Conservation (phyloP, 495 filamentous ascomycete species). For the Daldinia bambusicola region DNA sequence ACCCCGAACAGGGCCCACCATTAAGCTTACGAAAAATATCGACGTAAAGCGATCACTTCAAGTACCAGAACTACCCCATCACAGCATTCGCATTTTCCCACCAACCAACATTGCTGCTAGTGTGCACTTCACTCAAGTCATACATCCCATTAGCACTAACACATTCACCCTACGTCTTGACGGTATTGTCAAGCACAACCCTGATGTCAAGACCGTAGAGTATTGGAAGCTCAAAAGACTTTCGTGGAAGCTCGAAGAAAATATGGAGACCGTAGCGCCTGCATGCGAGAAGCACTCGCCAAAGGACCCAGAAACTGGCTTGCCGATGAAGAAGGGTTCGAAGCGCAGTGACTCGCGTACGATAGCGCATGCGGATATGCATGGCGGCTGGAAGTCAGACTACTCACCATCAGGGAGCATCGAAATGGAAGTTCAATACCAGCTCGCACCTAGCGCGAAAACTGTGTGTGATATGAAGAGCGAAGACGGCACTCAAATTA, state of each 20-base stretch:
- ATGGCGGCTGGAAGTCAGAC: constrained; percentile 96
- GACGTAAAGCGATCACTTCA: constrained; percentile 78
- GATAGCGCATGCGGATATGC: constrained; percentile 79
- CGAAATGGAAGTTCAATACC: constrained; percentile 83
- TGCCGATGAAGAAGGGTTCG: constrained; percentile 72
- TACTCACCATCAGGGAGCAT: constrained; percentile 76
- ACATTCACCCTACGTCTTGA: constrained; percentile 80
- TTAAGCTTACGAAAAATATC: constrained; percentile 71
- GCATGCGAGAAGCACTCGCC: constrained; percentile 82
- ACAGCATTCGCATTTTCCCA: constrained; percentile 92
- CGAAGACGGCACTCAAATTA: constrained; percentile 78
- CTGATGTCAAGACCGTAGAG: constrained; percentile 60
- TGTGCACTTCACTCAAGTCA: constrained; percentile 79
- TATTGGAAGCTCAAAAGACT: constrained; percentile 91
- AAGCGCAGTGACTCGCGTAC: constrained; percentile 79
- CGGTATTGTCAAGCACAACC: constrained; percentile 74
- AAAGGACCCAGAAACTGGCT: constrained; percentile 63
- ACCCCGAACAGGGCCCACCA: constrained; percentile 62
- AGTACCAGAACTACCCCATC: constrained; percentile 68
- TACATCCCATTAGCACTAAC: constrained; percentile 89
- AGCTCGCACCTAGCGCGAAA: constrained; percentile 64
- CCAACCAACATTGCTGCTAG: constrained; percentile 90
- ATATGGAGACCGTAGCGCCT: constrained; percentile 78
- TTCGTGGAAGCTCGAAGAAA: constrained; percentile 93
- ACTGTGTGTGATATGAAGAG: constrained; percentile 79